Percentiles rank a stretch among this genome's conserved stretches.
These are phyloP conservation scores for Lipomyces yamadae DNA, from an alignment of 805 yeast species.

Conservation along the genomic window DNA sequence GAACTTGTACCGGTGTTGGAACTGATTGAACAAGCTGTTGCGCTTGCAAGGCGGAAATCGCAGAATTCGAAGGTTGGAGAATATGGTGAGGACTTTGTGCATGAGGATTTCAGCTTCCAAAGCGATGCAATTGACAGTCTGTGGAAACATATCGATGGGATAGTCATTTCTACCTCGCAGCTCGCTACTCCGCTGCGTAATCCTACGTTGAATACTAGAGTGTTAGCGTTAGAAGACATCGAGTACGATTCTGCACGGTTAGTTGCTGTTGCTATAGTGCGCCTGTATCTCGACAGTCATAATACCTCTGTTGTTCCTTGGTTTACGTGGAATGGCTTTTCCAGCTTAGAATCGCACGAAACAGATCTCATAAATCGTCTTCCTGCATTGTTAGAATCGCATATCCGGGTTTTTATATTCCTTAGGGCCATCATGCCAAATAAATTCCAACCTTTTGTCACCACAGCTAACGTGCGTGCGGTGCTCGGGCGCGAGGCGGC, in stretches of 20 bases:
- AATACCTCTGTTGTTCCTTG: slow-evolving; percentile 2
- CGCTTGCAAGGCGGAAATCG: slow-evolving; percentile 22
- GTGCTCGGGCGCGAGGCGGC: slow-evolving; percentile 65
- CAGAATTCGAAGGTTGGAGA: slow-evolving; percentile 14
- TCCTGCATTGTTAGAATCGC: slow-evolving; percentile 29
- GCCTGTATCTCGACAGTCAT: slow-evolving; percentile 30
- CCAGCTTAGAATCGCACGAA: slow-evolving; percentile 30
- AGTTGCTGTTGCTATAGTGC: slow-evolving; percentile 46
- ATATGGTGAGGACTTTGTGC: slow-evolving; percentile 29
- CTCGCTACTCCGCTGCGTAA: slow-evolving; percentile 18
- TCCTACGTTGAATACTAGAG: slow-evolving; percentile 29
- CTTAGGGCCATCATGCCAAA: slow-evolving; percentile 23
- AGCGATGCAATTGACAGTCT: slow-evolving; percentile 12
- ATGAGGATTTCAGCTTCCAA: slow-evolving; percentile 20
- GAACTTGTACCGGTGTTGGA: slow-evolving; percentile 50
- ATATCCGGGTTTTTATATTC: slow-evolving; percentile 28
- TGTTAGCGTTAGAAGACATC: slow-evolving; percentile 57
- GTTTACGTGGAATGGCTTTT: slow-evolving; percentile 16
- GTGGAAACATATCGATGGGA: slow-evolving; percentile 21
- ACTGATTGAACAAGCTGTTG: slow-evolving; percentile 46
- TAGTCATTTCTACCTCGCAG: slow-evolving; percentile 6
- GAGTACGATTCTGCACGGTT: slow-evolving; percentile 60
- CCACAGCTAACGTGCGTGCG: slow-evolving; percentile 50
- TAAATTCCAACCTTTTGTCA: slow-evolving; percentile 44
- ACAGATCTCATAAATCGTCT: slow-evolving; percentile 20